Base-by-base conservation (phyloP, 805 yeast genomes). In the Saturnispora dispora region DNA sequence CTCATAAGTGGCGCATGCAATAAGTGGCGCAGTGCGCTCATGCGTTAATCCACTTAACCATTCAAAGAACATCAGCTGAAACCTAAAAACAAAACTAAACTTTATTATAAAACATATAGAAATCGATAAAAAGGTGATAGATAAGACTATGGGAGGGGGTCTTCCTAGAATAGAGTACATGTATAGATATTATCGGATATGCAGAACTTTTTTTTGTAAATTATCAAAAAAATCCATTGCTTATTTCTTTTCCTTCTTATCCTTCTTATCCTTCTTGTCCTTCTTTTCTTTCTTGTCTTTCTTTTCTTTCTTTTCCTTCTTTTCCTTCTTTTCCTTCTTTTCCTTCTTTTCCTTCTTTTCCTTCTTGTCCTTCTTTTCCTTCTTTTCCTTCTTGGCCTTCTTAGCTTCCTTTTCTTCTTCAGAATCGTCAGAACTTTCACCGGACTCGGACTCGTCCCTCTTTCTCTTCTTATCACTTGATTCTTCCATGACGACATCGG, bases 401-500 rank as follows among this genome's bases (percentile, higher is more conserved):
- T 61, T 57, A 35, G 55, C 56, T 30, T 57, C 53, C 52, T 60
- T 52, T 37, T 59, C 51, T 53, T 55, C 52, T 13, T 52, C 45
- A 50, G 55, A 53, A 52, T 56, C 61, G 7, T 52, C 45, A 51
- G 55, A 53, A 52, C 55, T 59, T 46, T 62, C 65, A 28, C 61
- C 65, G 18, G 61, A 60, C 41, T 64, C 65, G 32, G 57, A 60
- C 13, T 13, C 48, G 17, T 59, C 65, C 37, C 53, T 63, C 51
- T 57, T 55, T 56, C 58, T 57, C 50, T 54, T 53, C 46, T 55
- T 57, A 22, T 55, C 61, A 2, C 43, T 45, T n/a, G 47, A 53
- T 43, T 55, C 58, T 47, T 53, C 55, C 33, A 44, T 39, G 33
- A 50, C 48, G 18, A 56, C 60, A 68, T 95, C 99, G 45, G 97